These are phyloP conservation scores for Meyerozyma sp. DNA, from an alignment of 1,139 yeast genomes.

Conservation along the genomic window DNA sequence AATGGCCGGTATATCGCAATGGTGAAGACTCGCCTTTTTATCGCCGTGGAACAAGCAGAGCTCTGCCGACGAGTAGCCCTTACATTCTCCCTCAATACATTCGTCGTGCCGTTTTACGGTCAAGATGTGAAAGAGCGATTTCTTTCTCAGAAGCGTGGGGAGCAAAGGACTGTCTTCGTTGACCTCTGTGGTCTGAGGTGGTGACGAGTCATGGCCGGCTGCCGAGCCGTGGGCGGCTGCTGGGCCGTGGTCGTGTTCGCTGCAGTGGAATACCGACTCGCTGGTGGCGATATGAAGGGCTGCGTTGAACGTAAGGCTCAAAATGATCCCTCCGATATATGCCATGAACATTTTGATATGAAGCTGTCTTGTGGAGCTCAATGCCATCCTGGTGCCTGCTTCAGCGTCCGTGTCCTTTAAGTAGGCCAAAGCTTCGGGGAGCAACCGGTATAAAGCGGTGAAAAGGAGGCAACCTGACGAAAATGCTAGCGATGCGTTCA, in stretches of 20 bases:
- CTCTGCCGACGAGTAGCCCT: slow-evolving; percentile 50
- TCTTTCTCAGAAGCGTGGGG: slow-evolving; percentile 9
- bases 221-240: slow-evolving; percentile 4
- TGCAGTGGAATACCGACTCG: slow-evolving; percentile 82
- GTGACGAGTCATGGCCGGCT: slow-evolving; percentile 6
- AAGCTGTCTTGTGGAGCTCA: slow-evolving; percentile 9
- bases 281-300: slow-evolving; percentile 70
- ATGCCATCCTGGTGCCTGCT: slow-evolving; percentile 10
- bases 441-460: slow-evolving; percentile 66
- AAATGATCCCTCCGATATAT: slow-evolving; percentile 52
- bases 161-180: neutral
- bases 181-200: slow-evolving; percentile 1
- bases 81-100: slow-evolving; percentile 42
- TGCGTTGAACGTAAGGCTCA: slow-evolving; percentile 57
- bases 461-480: slow-evolving; percentile 76
- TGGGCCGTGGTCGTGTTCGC: slow-evolving; percentile 42
- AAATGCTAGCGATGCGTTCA: slow-evolving; percentile 62
- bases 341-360: slow-evolving; percentile 42
- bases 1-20: slow-evolving; percentile 32
- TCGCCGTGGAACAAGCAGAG: slow-evolving; percentile 14
- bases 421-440: slow-evolving; percentile 57
- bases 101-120: slow-evolving; percentile 9
- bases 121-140: slow-evolving; percentile 21
- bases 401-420: slow-evolving; percentile 21
- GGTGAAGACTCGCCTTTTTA: slow-evolving; percentile 21